Evolutionary conservation across 2,329 filamentous ascomycete species (phyloP), one percentile per base, ranked within the genome.

Genomic region (Aspergillus terreus): DNA sequence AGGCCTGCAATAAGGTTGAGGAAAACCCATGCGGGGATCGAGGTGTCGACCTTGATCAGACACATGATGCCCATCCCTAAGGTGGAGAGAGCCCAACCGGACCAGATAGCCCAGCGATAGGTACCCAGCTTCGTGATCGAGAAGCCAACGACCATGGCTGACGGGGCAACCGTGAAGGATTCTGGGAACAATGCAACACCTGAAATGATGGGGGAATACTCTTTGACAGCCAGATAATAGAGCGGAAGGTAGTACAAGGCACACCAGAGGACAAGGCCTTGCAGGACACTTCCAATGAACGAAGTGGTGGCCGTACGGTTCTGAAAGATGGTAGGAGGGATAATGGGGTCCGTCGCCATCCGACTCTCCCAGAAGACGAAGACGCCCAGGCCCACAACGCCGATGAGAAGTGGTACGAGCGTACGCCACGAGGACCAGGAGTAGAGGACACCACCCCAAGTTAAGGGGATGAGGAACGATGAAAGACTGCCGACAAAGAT

Each of bases 401-500:
- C 84, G 7, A 87, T 36, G 3, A 82, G 64, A 12, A 89, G 68
- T 0, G 85, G 85, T 0, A 85, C 76, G 2, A 89, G 70, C 0
- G 83, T 85, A 1, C 77, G 75, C 77, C 81, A 86, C 3, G 78
- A 82, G 42, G 71, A 64, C 86, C 85, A 89, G 0, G 76, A 61
- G 62, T 86, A 88, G 70, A 84, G 80, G 7, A 86, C 76, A 35
- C 84, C 85, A 9, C 84, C 86, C 76, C 82, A 85, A 2, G 82
- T 84, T 4, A 87, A 63, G 0, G 82, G 81, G 42, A 86, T 82
- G 38, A 87, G 66, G 59, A 87, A 80, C 19, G 77, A 78, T 0
- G 82, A 82, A 11, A 77, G 74, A 12, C 80, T 79, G 11, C 72
- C 78, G 15, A 86, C 74, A 62, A 89, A 88, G 3, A 89, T 61